These are phyloP conservation scores for Tilletia caries DNA, from an alignment of 1,284 basidiomycete genomes.

Conservation along the genomic window DNA sequence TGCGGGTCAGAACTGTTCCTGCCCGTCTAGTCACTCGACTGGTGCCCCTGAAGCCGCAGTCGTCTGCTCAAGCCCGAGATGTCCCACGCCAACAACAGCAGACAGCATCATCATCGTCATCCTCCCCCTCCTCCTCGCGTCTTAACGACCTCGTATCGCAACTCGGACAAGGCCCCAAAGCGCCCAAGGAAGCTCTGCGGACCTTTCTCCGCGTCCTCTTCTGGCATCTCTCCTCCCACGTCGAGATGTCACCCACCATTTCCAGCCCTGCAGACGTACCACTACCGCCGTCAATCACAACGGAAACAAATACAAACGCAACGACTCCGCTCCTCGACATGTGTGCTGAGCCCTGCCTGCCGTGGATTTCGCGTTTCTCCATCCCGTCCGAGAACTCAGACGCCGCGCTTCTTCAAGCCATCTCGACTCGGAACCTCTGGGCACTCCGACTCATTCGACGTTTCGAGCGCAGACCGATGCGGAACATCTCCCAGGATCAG, in stretches of 20 bases:
- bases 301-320: no score
- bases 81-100: not conserved
- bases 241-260: not conserved
- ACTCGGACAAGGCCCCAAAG: not conserved
- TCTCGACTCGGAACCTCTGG: not conserved
- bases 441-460: not conserved
- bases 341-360: no score
- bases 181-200: not conserved
- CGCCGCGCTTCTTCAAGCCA: not conserved
- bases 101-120: not conserved
- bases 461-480: not conserved
- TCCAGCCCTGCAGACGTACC: not conserved
- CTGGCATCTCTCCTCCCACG: not conserved
- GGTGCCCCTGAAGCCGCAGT: not conserved
- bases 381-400: no score
- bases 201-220: constrained; percentile 4
- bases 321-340: no score
- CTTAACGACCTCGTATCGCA: not conserved
- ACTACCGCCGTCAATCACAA: no score
- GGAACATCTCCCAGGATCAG: no score
- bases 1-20: not conserved
- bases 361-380: no score
- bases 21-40: not conserved
- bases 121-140: no score
- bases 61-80: not conserved